A percentile compares a stretch with the other conserved stretches of the same genome.
Conservation (phyloP, 1,284 basidiomycete species). For the Heterobasidion parviporum region DNA sequence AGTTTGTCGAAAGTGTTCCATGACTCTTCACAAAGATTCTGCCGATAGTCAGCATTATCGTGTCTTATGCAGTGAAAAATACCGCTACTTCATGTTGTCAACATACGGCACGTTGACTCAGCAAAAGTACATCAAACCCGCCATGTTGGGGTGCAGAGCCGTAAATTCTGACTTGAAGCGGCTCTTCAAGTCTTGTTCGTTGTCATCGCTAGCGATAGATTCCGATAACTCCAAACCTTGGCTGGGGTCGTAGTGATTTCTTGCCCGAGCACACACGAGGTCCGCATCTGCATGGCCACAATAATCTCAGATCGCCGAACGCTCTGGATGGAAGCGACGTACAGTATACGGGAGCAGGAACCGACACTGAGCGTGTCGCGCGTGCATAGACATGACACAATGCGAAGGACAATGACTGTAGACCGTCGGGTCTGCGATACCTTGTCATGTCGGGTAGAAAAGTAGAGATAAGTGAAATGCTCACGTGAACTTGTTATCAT, state of each 20-base stretch:
- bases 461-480: conserved; percentile 12
- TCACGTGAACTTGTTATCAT: conserved; percentile 49
- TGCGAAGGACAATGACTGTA: conserved; percentile 67
- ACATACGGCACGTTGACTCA: conserved; percentile 10
- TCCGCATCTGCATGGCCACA: conserved; percentile 52
- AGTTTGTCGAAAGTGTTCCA: too few relatives aligned
- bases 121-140: conserved; percentile 63
- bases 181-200: conserved; percentile 37
- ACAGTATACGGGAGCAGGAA: conserved; percentile 82
- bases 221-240: conserved; percentile 40
- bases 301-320: conserved; percentile 2
- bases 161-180: conserved; percentile 47
- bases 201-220: conserved; percentile 38
- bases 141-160: conserved; percentile 42
- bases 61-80: too few relatives aligned
- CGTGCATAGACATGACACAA: conserved; percentile 78
- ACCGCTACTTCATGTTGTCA: too few relatives aligned
- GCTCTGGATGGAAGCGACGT: conserved; percentile 16
- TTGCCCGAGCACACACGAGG: conserved; percentile 74
- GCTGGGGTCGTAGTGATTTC: conserved; percentile 71
- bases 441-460: conserved; percentile 3
- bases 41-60: too few relatives aligned
- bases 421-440: conserved; percentile 44
- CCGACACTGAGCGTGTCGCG: conserved; percentile 76
- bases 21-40: too few relatives aligned